These are phyloP conservation scores for Mariannaea sp. DNA, from an alignment of 2,329 filamentous ascomycete species.

Conservation along the genomic window DNA sequence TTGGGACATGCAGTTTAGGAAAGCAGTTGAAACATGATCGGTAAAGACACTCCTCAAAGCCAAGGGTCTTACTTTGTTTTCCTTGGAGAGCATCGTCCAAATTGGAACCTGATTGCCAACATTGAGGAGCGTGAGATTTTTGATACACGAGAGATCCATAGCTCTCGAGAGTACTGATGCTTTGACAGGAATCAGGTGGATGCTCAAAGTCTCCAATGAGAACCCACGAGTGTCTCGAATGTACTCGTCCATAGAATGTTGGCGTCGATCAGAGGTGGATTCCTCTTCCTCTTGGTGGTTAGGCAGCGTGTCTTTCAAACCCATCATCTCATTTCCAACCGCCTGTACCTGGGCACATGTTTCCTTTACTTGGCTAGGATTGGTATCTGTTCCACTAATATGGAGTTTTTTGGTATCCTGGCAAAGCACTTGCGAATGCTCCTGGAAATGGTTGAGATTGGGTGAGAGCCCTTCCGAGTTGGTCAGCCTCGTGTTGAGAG, in stretches of 20 bases:
- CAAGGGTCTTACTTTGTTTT: conserved; percentile 57
- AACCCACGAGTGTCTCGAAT: conserved; percentile 62
- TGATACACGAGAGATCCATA: conserved; percentile 62
- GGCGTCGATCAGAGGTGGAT: conserved; percentile 23
- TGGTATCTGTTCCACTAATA: conserved; percentile 29
- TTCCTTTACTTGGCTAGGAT: conserved; percentile 35
- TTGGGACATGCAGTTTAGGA: conserved; percentile 59
- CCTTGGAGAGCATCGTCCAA: conserved; percentile 61
- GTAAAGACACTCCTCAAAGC: conserved; percentile 64
- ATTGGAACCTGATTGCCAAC: conserved; percentile 65
- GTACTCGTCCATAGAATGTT: conserved; percentile 54
- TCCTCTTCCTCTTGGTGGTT: conserved; percentile 24
- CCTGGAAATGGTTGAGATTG: conserved; percentile 42
- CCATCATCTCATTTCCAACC: conserved; percentile 45
- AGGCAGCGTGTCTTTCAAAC: conserved; percentile 37
- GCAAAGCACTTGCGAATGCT: conserved; percentile 37
- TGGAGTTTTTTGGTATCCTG: conserved; percentile 40
- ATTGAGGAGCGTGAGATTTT: conserved; percentile 63
- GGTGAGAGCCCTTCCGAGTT: conserved; percentile 43
- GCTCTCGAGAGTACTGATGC: conserved; percentile 60
- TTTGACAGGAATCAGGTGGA: conserved; percentile 65
- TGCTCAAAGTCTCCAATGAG: conserved; percentile 56
- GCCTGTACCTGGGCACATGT: conserved; percentile 36
- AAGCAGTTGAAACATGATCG: conserved; percentile 62
- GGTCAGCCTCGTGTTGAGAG: conserved; percentile 39